A percentile compares a stretch with the other conserved stretches of the same genome.
Evolutionary conservation across 2,329 filamentous ascomycete genomes (phyloP).

Genomic region (Helicocarpus griseus): DNA sequence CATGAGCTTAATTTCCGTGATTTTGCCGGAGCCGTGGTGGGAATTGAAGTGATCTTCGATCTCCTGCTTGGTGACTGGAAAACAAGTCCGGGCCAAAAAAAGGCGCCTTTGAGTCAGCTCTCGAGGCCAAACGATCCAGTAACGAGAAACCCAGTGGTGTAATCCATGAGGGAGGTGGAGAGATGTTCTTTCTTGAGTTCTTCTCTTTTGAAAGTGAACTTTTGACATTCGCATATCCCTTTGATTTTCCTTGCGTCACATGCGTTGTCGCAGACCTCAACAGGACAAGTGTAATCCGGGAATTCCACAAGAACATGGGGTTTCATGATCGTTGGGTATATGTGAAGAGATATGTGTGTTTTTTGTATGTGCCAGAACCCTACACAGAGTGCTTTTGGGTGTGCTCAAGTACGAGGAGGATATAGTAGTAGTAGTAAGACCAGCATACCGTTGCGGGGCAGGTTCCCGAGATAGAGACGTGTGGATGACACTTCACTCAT

Average conservation of each 20-base stretch:
- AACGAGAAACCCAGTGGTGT: constrained; percentile 11
- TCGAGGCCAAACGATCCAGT: constrained; percentile 18
- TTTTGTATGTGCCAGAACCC: constrained; percentile 11
- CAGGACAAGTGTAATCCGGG: constrained; percentile 9
- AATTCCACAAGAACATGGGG: constrained; percentile 8
- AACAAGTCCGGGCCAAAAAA: constrained; percentile 21
- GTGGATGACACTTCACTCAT: constrained; percentile 90
- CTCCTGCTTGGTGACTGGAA: constrained; percentile 86
- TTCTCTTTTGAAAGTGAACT: constrained; percentile 1
- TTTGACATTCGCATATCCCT: background rate
- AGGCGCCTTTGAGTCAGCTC: constrained; percentile 25
- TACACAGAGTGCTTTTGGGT: constrained; percentile 6
- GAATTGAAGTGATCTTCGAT: constrained; percentile 91
- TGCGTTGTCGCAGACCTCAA: constrained; percentile 4
- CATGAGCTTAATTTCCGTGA: constrained; percentile 99
- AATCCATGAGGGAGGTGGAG: background rate
- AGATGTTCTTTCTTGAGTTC: background rate
- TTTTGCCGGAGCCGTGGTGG: constrained; percentile 89
- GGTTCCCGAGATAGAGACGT: constrained; percentile 93
- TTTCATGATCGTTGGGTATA: background rate
- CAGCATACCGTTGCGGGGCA: constrained; percentile 83
- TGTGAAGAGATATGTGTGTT: constrained; percentile 2
- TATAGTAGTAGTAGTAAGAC: constrained; percentile 26
- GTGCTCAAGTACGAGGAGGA: constrained; percentile 13
- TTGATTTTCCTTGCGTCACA: background rate